Evolutionary conservation across 306 rosid genomes (phyloP).

Genomic region (Psophocarpus tetragonolobus): DNA sequence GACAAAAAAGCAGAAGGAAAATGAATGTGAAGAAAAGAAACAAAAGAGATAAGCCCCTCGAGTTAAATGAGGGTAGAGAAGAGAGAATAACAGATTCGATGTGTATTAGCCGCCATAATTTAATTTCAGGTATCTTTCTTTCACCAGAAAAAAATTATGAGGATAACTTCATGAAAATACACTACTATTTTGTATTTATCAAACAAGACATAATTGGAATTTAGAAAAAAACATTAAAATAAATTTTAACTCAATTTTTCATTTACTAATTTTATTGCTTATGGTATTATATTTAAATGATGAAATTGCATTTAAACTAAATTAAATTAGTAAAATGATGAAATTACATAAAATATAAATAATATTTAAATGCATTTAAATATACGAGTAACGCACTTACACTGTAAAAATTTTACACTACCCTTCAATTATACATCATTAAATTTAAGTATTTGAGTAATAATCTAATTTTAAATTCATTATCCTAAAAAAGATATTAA

Average conservation of each 20-base stretch:
- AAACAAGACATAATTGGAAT: neutral
- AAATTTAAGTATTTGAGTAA: too few species aligned
- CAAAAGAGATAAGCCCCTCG: neutral
- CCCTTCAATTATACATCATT: too few species aligned
- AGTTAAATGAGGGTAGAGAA: neutral
- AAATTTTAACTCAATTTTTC: neutral
- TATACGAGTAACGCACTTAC: too few species aligned
- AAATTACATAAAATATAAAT: too few species aligned
- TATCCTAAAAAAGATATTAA: too few species aligned
- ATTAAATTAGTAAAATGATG: too few species aligned
- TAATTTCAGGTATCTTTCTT: neutral
- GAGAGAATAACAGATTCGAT: neutral
- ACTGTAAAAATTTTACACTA: too few species aligned
- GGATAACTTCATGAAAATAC: neutral
- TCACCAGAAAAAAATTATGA: neutral
- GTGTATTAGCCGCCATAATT: neutral
- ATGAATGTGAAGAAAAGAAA: neutral
- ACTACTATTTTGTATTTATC: neutral
- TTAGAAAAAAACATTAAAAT: neutral
- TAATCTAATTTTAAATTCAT: too few species aligned
- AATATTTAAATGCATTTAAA: too few species aligned
- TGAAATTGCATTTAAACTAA: too few species aligned
- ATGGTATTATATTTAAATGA: too few species aligned
- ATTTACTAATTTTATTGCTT: neutral
- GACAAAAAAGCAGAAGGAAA: neutral